Evolutionary conservation across 768 basidiomycete genomes (phyloP).

Genomic region (Lactarius sp.): DNA sequence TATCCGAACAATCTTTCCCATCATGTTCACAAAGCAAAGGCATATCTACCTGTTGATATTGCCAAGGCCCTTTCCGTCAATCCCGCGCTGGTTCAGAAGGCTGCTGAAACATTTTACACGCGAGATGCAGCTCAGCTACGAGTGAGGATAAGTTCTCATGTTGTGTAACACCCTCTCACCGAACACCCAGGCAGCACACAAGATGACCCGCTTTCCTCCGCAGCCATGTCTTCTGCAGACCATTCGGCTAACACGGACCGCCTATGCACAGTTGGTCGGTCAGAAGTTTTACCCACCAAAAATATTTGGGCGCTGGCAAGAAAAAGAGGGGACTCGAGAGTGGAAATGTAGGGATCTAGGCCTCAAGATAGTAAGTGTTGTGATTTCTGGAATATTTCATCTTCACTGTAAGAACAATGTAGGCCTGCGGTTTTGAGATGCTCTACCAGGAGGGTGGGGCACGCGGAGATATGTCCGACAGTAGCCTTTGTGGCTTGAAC

Average conservation of each 20-base stretch:
- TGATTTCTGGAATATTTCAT: background rate
- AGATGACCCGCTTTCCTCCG: conserved; percentile 89
- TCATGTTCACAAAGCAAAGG: conserved; percentile 75
- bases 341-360: conserved; percentile 82
- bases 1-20: conserved; percentile 63
- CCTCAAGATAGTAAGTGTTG: conserved; percentile 75
- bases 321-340: conserved; percentile 56
- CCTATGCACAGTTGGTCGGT: conserved; percentile 88
- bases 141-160: conserved; percentile 41
- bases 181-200: conserved; percentile 63
- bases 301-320: conserved; percentile 72
- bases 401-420: conserved; percentile 2
- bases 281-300: conserved; percentile 93
- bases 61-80: conserved; percentile 61
- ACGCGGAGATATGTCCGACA: conserved; percentile 39
- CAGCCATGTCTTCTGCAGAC: conserved; percentile 52
- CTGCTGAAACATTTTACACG: conserved; percentile 91
- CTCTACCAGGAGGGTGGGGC: conserved; percentile 81
- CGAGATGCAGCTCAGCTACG: conserved; percentile 87
- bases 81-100: conserved; percentile 74
- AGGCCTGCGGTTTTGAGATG: conserved; percentile 98
- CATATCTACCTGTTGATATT: conserved; percentile 75
- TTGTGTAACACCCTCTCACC: background rate
- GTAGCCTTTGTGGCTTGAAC: conserved; percentile 35
- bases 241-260: conserved; percentile 79